phyloP scores from a whole-genome alignment of 129 eudicot species.

The Mikania micrantha region DNA sequence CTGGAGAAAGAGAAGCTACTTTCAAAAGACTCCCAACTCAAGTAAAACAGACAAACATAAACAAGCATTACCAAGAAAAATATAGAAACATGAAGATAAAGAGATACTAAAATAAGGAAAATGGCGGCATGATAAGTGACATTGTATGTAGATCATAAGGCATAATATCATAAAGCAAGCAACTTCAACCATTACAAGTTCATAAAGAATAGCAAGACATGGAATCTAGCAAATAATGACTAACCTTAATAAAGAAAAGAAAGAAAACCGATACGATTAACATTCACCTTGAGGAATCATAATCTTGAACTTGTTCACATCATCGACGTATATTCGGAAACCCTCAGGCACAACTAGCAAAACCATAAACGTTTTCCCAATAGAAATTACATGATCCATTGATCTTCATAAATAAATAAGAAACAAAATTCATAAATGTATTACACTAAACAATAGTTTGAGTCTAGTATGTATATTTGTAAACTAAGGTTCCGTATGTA shows the following conservation, averaged over 20 bases:
- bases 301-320: slow-evolving; percentile 83
- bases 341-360: slow-evolving; percentile 44
- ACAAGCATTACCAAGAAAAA: no score
- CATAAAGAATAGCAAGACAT: neutral
- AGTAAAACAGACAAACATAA: no score
- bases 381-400: neutral
- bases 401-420: neutral
- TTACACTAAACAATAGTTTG: no score
- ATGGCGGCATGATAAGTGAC: no score
- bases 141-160: no score
- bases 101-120: no score
- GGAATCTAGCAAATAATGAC: slow-evolving; percentile 1
- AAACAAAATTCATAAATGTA: neutral
- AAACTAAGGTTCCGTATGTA: no score
- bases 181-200: neutral
- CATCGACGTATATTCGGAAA: slow-evolving; percentile 67
- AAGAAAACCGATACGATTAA: neutral
- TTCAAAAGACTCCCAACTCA: no score
- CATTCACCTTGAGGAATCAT: slow-evolving; percentile 69
- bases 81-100: no score
- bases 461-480: no score
- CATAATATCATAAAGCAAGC: no score
- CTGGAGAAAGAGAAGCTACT: no score
- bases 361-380: neutral
- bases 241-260: neutral